Evolutionary conservation across 176 grass and related monocot genomes (phyloP).

Genomic region (Phoenix dactylifera): DNA sequence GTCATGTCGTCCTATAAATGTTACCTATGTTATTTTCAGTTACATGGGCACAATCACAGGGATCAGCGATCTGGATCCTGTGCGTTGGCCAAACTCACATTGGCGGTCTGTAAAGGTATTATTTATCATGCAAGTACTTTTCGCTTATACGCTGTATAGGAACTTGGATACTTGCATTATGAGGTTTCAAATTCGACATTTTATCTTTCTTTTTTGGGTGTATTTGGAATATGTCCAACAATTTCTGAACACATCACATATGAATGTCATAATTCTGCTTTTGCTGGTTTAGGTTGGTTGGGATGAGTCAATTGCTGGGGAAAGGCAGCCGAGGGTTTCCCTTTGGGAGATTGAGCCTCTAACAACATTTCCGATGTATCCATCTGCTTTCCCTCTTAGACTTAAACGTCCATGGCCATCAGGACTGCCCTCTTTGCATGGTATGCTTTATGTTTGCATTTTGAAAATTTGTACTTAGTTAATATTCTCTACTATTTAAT

Average conservation of each 20-base stretch:
- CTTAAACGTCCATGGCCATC: constrained; percentile 84
- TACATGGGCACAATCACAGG: constrained; percentile 95
- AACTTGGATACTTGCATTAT: no score
- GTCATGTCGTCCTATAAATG: no score
- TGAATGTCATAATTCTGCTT: constrained; percentile 5
- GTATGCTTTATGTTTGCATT: constrained; percentile 37
- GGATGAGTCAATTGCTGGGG: constrained; percentile 94
- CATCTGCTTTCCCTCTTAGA: constrained; percentile 75
- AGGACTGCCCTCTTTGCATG: constrained; percentile 56
- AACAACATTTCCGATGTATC: constrained; percentile 94
- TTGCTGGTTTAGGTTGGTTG: constrained; percentile 74
- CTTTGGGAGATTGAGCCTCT: constrained; percentile 93
- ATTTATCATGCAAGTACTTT: not conserved
- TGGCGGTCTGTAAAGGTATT: constrained; percentile 95
- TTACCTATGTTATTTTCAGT: constrained; percentile 28
- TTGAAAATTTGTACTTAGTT: not conserved
- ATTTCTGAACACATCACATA: not conserved
- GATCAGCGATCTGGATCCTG: constrained; percentile 78
- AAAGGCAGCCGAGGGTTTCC: constrained; percentile 82
- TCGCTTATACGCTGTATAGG: no score
- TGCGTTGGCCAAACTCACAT: constrained; percentile 81
- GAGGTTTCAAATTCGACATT: no score
- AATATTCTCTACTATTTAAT: constrained; percentile 6
- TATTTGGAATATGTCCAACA: not conserved
- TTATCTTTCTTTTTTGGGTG: not conserved